phyloP scores from a whole-genome alignment of 1,284 basidiomycete genomes.

The Earliella scabrosa region DNA sequence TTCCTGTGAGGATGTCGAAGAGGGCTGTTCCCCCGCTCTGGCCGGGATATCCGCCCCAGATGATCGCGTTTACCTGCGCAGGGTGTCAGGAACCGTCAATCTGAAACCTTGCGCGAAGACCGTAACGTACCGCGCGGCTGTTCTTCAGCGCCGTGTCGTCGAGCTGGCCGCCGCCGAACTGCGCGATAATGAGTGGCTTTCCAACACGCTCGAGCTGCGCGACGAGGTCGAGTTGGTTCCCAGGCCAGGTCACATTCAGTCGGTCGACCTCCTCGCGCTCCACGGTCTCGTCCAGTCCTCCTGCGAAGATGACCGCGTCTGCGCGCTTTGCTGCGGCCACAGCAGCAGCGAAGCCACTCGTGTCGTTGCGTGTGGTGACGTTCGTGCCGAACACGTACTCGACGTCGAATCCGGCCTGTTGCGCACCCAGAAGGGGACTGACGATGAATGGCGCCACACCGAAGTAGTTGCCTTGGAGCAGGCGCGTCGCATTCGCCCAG shows the following conservation, averaged over 20 bases:
- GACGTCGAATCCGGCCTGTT: constrained; percentile 49
- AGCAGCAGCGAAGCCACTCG: constrained; percentile 47
- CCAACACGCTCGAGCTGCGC: constrained; percentile 45
- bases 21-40: constrained; percentile 57
- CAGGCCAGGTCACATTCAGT: constrained; percentile 56
- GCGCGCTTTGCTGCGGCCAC: constrained; percentile 33
- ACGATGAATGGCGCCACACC: constrained; percentile 58
- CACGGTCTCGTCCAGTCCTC: constrained; percentile 56
- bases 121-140: constrained; percentile 46
- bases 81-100: not conserved
- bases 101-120: too few species aligned
- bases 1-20: constrained; percentile 54
- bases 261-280: constrained; percentile 57
- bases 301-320: constrained; percentile 44
- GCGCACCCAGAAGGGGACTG: constrained; percentile 53
- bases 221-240: constrained; percentile 56
- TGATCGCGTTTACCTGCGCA: constrained; percentile 51
- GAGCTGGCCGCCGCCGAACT: constrained; percentile 61
- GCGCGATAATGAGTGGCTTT: constrained; percentile 56
- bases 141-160: constrained; percentile 51
- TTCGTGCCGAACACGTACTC: constrained; percentile 47
- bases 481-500: constrained; percentile 56
- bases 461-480: constrained; percentile 61
- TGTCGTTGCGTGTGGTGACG: constrained; percentile 41
- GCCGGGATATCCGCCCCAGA: constrained; percentile 61